A percentile compares a stretch with the other conserved stretches of the same genome.
These are phyloP conservation scores for Craspedostauros australis DNA, from an alignment of 108 stramenopile genomes.

Conservation along the genomic window DNA sequence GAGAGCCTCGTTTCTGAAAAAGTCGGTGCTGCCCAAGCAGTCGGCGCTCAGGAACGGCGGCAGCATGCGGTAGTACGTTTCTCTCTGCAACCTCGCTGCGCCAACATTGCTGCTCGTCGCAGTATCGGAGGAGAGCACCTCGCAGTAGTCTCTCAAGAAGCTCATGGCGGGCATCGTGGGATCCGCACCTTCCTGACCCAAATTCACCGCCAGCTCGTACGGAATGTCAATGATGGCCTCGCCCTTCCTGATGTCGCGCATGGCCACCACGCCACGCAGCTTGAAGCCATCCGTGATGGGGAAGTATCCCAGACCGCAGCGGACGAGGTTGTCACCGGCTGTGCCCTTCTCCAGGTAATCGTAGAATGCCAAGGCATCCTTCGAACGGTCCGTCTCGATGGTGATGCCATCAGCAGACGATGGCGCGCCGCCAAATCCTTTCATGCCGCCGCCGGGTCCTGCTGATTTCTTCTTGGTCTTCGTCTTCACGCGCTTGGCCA, in stretches of 20 bases:
- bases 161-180: slow-evolving; percentile 54
- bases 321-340: slow-evolving; percentile 52
- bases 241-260: slow-evolving; percentile 57
- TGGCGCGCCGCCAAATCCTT: slow-evolving; percentile 18
- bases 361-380: slow-evolving; percentile 50
- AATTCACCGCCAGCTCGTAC: slow-evolving; percentile 61
- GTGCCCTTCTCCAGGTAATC: slow-evolving; percentile 41
- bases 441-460: slow-evolving; percentile 15
- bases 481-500: too few species aligned
- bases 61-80: slow-evolving; percentile 56
- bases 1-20: slow-evolving; percentile 52
- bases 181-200: slow-evolving; percentile 61
- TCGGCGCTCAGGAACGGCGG: slow-evolving; percentile 49
- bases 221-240: slow-evolving; percentile 69
- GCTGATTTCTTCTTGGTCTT: too few species aligned
- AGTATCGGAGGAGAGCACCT: neutral
- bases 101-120: slow-evolving; percentile 3
- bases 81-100: slow-evolving; percentile 9
- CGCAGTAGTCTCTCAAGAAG: slow-evolving; percentile 56
- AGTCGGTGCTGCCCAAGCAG: slow-evolving; percentile 63
- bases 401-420: slow-evolving; percentile 9
- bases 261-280: slow-evolving; percentile 64
- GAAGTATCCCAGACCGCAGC: slow-evolving; percentile 53
- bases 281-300: slow-evolving; percentile 25
- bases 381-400: slow-evolving; percentile 48